Percentiles rank a stretch among this genome's conserved stretches.
Evolutionary conservation across 305 asterid genomes (phyloP).

Genomic region (Euphrasia arctica): DNA sequence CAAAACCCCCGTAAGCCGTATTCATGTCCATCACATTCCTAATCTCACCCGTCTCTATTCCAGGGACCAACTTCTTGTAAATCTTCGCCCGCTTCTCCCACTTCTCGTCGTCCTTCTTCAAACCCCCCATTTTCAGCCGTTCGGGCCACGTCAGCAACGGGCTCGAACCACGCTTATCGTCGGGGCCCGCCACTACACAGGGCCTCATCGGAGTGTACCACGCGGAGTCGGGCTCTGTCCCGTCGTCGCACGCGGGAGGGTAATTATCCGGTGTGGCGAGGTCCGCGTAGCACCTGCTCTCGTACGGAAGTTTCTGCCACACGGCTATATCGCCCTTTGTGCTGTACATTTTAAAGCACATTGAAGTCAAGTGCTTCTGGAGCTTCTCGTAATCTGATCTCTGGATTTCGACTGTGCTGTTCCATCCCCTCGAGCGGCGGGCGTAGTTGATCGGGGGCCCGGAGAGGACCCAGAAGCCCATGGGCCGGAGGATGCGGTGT

Average conservation of each 20-base stretch:
- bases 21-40: conserved; percentile 73
- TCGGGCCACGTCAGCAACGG: conserved; percentile 56
- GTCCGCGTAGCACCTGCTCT: conserved; percentile 44
- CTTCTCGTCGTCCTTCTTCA: conserved; percentile 37
- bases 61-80: conserved; percentile 54
- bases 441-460: conserved; percentile 95
- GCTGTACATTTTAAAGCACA: conserved; percentile 57
- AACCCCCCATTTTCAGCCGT: conserved; percentile 39
- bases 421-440: conserved; percentile 93
- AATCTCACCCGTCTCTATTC: conserved; percentile 46
- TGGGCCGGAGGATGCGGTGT: conserved; percentile 85
- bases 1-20: conserved; percentile 59
- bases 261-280: conserved; percentile 40
- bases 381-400: conserved; percentile 64
- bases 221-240: conserved; percentile 63
- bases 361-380: conserved; percentile 55
- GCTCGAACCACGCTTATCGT: conserved; percentile 28
- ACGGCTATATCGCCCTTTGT: conserved; percentile 62
- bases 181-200: conserved; percentile 44
- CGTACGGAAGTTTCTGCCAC: conserved; percentile 57
- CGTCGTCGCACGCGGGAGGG: conserved; percentile 58
- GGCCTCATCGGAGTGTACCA: conserved; percentile 75
- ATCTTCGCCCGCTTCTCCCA: conserved; percentile 46
- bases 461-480: conserved; percentile 96
- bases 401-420: conserved; percentile 79